phyloP scores from a whole-genome alignment of 2,329 filamentous ascomycete species.

The Aspergillus floridensis region DNA sequence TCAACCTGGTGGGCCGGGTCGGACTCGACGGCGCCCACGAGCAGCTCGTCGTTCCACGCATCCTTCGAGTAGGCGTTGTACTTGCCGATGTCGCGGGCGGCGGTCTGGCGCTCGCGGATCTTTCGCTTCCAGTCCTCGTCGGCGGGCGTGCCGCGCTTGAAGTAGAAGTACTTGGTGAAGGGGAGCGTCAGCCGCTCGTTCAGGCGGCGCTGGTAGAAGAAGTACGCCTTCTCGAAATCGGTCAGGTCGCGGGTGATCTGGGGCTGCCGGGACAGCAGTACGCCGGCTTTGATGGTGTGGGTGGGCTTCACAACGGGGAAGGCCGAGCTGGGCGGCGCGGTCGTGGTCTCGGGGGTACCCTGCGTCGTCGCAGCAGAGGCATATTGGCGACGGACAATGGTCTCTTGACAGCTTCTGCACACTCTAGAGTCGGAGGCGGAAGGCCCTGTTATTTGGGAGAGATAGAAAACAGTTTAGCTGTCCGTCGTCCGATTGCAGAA shows the following conservation, averaged over 20 bases:
- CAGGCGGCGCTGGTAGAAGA: slow-evolving; percentile 94
- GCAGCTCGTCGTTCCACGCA: slow-evolving; percentile 89
- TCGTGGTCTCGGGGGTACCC: slow-evolving; percentile 37
- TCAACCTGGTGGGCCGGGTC: slow-evolving; percentile 65
- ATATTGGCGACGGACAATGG: slow-evolving; percentile 40
- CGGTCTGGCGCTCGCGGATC: slow-evolving; percentile 69
- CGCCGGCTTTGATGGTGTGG: slow-evolving; percentile 59
- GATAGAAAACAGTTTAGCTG: slow-evolving; percentile 15
- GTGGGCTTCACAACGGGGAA: slow-evolving; percentile 34
- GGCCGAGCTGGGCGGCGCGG: slow-evolving; percentile 19
- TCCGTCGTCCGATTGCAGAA: background rate
- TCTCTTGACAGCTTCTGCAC: slow-evolving; percentile 46
- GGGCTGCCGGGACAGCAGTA: slow-evolving; percentile 85
- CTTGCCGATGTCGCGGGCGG: slow-evolving; percentile 78
- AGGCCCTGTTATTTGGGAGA: slow-evolving; percentile 24
- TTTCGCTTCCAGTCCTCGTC: slow-evolving; percentile 90
- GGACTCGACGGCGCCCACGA: slow-evolving; percentile 68
- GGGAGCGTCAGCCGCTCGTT: slow-evolving; percentile 88
- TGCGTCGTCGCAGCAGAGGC: slow-evolving; percentile 42
- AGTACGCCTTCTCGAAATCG: slow-evolving; percentile 88
- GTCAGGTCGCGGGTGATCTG: slow-evolving; percentile 79
- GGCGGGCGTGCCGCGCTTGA: slow-evolving; percentile 81
- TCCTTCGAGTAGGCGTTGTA: slow-evolving; percentile 73
- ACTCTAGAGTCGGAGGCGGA: slow-evolving; percentile 40
- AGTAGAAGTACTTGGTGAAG: slow-evolving; percentile 91